Evolutionary conservation across 2,329 filamentous ascomycete species (phyloP), one percentile per base, ranked within the genome.

Genomic region (Colletotrichum cuscutae): DNA sequence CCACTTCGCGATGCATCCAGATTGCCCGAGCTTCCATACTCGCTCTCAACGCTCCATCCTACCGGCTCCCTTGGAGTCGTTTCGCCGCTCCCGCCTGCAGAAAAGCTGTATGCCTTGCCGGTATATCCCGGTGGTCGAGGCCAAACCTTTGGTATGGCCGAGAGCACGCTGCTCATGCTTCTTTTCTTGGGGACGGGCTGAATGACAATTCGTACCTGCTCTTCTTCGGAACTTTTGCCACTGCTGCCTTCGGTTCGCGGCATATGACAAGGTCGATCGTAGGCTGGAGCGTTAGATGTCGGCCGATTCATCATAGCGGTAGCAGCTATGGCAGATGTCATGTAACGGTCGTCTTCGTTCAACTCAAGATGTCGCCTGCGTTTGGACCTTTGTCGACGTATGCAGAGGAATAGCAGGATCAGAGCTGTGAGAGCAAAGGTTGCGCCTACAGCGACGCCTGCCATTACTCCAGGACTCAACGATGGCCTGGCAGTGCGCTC

Each of bases 131-230:
- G 79, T 49, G 79, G 79, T 72, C 78, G 76, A 2, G 79, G 79
- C 78, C 78, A 81, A 19, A 75, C 53, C 30, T 12, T 75, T 58
- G 13, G 63, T 59, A 67, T n/a, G 28, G 70, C 56, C 32, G 42
- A 74, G 64, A 69, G 46, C 26, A 59, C 64, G 6, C 71, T 72
- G 71, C 71, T 71, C 12, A 65, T 62, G 11, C 68, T 75, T 11
- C 65, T 64, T 1, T 73, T 62, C 12, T 71, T 73, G 28, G 73
- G 76, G 9, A 77, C 70, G 9, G 78, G 79, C 2, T 77, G 78
- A 63, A 82, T 81, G 52, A 82, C 78, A 59, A 81, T 78, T 42
- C 80, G 76, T 2, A 82, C 77, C 57, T 81, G 65, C 4, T 64
- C 78, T 35, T 77, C 72, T 42, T 76, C 73, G 9, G 75, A 56